phyloP scores from a whole-genome alignment of 495 filamentous ascomycete species.

The Aspergillus funiculosus region DNA sequence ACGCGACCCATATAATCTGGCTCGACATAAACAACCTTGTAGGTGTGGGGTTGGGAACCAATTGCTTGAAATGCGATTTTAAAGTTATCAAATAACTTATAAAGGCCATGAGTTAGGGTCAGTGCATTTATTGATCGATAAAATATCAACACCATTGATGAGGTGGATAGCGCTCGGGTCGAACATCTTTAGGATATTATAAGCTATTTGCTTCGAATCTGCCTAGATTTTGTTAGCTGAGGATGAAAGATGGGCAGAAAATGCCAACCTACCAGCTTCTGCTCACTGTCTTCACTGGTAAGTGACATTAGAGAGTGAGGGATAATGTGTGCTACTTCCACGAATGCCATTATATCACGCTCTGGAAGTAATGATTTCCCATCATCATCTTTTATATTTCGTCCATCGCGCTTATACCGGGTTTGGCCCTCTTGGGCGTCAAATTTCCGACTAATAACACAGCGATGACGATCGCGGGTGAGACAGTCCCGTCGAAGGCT shows the following conservation, averaged over 20 bases:
- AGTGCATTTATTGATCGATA: too few relatives aligned
- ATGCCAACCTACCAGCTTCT: slow-evolving; percentile 8
- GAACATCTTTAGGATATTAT: too few relatives aligned
- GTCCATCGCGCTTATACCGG: background rate
- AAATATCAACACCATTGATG: too few relatives aligned
- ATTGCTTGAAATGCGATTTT: too few relatives aligned
- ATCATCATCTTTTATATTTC: slow-evolving; percentile 9
- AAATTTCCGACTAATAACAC: slow-evolving; percentile 11
- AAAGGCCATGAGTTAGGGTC: too few relatives aligned
- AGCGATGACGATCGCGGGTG: slow-evolving; percentile 9
- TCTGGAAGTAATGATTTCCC: slow-evolving; percentile 7
- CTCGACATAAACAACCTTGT: too few relatives aligned
- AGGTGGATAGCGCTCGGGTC: too few relatives aligned
- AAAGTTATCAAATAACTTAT: too few relatives aligned
- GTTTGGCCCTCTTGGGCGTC: slow-evolving; percentile 1
- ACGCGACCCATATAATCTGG: slow-evolving; percentile 5
- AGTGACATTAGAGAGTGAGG: slow-evolving; percentile 11
- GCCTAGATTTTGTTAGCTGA: too few relatives aligned
- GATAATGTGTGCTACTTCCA: slow-evolving; percentile 17
- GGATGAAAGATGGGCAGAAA: too few relatives aligned
- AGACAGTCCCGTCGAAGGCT: slow-evolving; percentile 2
- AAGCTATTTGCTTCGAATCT: too few relatives aligned
- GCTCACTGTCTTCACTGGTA: background rate
- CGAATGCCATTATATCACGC: background rate
- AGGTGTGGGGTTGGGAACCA: too few relatives aligned